Base-by-base conservation (phyloP, 768 basidiomycete species). In the Amanita pallidorosea region DNA sequence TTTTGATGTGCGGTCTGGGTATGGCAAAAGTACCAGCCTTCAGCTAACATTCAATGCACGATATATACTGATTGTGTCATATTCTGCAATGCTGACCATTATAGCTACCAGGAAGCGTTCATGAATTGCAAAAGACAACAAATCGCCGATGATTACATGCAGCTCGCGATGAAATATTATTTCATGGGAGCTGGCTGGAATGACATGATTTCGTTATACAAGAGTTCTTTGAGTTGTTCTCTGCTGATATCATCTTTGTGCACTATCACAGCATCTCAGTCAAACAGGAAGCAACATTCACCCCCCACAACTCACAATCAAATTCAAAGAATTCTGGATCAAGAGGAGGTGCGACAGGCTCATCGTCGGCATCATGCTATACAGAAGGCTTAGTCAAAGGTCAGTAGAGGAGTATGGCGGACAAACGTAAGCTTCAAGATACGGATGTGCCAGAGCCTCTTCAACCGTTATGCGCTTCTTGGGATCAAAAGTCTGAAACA, bases 241-340 rank as follows among this genome's bases (percentile, higher is more conserved):
- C 91, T 79, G 62, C 85, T 89, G 70, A 96, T 92, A 55, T 91
- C 89, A 57, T 96, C 94, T 73, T 97, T 95, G 73, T 93, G 87
- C 56, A 91, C 88, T 89, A 65, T 17, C 41, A 25, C n/a, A 6
- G 31, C 43, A 31, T 18, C 53, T 49, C 45, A 41, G 51, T 38
- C 31, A 37, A 23, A 46, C 15, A 8, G 11, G 29, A 33, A 7
- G 12, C 37, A 29, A 15, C 9, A 8, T 33, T 51, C 5, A 47
- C 18, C 6, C 31, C n/a, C 29, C 22, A 51, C 7, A n/a, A 76
- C 86, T 68, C 56, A 89, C 87, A 68, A 65, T 99, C 96, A 64
- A 98, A 98, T 61, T 95, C 92, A 66, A 99, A 99, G 74, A 98
- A 99, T 57, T 87, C 85, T 4, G 92, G 86, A 57, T 90, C 88